Evolutionary conservation across 805 yeast species (phyloP).

Genomic region (Zygotorulaspora florentina): DNA sequence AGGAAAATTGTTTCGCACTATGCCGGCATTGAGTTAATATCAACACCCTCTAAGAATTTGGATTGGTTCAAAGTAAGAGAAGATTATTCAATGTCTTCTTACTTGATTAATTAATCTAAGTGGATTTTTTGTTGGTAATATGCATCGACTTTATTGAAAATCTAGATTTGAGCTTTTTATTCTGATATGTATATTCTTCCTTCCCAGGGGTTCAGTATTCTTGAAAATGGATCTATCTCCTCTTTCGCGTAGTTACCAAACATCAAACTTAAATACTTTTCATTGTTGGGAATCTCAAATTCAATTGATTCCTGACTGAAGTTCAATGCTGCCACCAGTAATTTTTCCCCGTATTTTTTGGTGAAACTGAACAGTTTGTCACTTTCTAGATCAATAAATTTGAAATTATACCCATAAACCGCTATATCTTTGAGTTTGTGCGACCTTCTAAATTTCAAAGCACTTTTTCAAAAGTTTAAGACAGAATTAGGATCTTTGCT

Average conservation of each 20-base stretch:
- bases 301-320: conserved; percentile 36
- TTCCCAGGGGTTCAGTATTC: conserved; percentile 41
- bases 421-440: conserved; percentile 42
- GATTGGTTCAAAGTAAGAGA: too few relatives aligned
- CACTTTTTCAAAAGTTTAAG: conserved; percentile 43
- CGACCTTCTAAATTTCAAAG: conserved; percentile 42
- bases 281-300: conserved; percentile 32
- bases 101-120: too few relatives aligned
- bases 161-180: too few relatives aligned
- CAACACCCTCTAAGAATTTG: too few relatives aligned
- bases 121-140: too few relatives aligned
- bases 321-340: conserved; percentile 41
- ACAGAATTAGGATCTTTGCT: conserved; percentile 44
- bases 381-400: conserved; percentile 42
- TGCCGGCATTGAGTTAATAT: too few relatives aligned
- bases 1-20: too few relatives aligned
- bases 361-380: conserved; percentile 40
- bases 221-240: conserved; percentile 19
- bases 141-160: too few relatives aligned
- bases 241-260: conserved; percentile 36
- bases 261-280: conserved; percentile 23
- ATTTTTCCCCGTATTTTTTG: conserved; percentile 35
- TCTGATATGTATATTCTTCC: conserved; percentile 40
- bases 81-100: too few relatives aligned
- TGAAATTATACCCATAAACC: conserved; percentile 43